Evolutionary conservation across 176 grass and related monocot species (phyloP).

Genomic region (Thinopyrum elongatum): DNA sequence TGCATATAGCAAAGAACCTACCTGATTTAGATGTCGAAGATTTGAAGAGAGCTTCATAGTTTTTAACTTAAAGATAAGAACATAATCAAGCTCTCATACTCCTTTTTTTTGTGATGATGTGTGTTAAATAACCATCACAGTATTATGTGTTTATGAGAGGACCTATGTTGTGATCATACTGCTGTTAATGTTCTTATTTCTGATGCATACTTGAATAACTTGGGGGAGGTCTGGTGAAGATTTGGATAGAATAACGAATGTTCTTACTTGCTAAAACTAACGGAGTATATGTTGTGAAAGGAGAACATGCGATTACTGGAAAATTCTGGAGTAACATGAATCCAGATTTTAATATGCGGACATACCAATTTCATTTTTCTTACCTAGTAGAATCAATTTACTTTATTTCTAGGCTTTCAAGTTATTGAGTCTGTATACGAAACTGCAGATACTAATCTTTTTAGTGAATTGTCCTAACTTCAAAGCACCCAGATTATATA

Average conservation of each 20-base stretch:
- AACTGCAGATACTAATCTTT: neutral
- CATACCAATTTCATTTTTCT: neutral
- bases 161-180: neutral
- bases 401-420: neutral
- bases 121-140: too few relatives aligned
- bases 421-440: neutral
- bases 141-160: neutral
- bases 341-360: neutral
- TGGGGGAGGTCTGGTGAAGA: neutral
- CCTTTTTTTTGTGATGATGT: too few relatives aligned
- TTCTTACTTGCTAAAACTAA: neutral
- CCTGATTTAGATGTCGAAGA: too few relatives aligned
- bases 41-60: too few relatives aligned
- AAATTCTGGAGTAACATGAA: neutral
- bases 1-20: too few relatives aligned
- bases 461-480: too few relatives aligned
- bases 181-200: neutral
- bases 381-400: neutral
- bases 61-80: too few relatives aligned
- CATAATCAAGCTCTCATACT: too few relatives aligned
- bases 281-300: neutral
- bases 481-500: too few relatives aligned
- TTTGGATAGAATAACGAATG: neutral
- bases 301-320: neutral
- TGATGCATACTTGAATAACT: neutral